Percentiles rank a stretch among this genome's conserved stretches.
These are phyloP conservation scores for Baeospora myosura DNA, from an alignment of 1,284 basidiomycete species.

Conservation along the genomic window DNA sequence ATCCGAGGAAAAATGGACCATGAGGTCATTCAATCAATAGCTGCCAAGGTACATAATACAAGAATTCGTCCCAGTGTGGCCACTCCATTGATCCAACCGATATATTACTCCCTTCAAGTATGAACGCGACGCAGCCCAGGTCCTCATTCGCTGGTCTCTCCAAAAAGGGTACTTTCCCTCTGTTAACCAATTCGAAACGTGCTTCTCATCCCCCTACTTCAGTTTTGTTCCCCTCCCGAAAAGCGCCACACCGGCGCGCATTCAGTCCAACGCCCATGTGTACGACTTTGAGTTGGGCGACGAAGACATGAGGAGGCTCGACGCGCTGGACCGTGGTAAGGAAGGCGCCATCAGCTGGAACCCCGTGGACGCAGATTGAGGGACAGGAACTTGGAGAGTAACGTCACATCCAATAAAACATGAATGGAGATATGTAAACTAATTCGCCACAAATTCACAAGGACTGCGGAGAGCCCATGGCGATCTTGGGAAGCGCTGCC, in stretches of 20 bases:
- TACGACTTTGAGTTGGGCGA: constrained; percentile 63
- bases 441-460: too few species aligned
- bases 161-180: constrained; percentile 59
- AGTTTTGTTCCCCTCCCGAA: constrained; percentile 73
- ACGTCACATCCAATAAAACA: too few species aligned
- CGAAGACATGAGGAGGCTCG: constrained; percentile 56
- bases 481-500: too few species aligned
- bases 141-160: constrained; percentile 78
- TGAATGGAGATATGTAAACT: too few species aligned
- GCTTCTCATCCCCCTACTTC: neutral
- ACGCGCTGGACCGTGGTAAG: constrained; percentile 57
- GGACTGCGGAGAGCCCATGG: too few species aligned
- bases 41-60: constrained; percentile 41
- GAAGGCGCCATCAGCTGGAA: constrained; percentile 68
- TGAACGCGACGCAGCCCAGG: constrained; percentile 55
- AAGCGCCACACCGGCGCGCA: constrained; percentile 60
- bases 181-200: neutral
- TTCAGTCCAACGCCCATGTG: constrained; percentile 60
- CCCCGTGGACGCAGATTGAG: constrained; percentile 46
- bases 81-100: constrained; percentile 5
- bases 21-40: constrained; percentile 43
- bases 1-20: constrained; percentile 55
- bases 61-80: neutral
- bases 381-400: too few species aligned
- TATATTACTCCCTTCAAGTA: too few species aligned